Conservation (phyloP, 108 stramenopile genomes). For the Chaetoceros tenuissimus region DNA sequence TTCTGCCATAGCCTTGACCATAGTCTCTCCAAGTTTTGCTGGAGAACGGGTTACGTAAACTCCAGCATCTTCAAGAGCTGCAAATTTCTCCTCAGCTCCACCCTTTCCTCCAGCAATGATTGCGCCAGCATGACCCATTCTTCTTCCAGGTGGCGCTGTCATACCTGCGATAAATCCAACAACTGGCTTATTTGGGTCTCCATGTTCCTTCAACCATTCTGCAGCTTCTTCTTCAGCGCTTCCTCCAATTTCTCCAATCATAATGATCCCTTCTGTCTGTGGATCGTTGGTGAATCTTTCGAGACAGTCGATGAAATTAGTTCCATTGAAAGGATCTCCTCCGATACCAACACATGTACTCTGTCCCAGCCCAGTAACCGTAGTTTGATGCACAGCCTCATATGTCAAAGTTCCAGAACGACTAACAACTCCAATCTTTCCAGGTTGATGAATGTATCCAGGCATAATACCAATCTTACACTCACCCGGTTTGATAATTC, state of each 20-base stretch:
- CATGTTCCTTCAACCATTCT: constrained; percentile 93
- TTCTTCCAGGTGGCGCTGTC: constrained; percentile 97
- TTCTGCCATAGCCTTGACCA: constrained; percentile 88
- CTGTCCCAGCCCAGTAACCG: constrained; percentile 92
- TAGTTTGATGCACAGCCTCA: constrained; percentile 98
- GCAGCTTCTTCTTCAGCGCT: constrained; percentile 97
- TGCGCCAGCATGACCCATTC: constrained; percentile 99
- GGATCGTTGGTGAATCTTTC: constrained; percentile 97
- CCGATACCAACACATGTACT: constrained; percentile 97
- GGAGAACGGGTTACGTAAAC: constrained; percentile 90
- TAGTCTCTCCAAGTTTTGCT: constrained; percentile 89
- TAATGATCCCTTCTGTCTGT: constrained; percentile 96
- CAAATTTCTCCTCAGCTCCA: constrained; percentile 93
- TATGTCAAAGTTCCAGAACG: constrained; percentile 96
- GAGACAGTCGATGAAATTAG: constrained; percentile 98
- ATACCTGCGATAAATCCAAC: constrained; percentile 99
- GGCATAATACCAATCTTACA: constrained; percentile 99
- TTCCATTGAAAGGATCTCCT: constrained; percentile 99
- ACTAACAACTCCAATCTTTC: constrained; percentile 96
- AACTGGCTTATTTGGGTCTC: constrained; percentile 98
- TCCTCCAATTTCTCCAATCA: constrained; percentile 99
- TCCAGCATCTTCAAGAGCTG: constrained; percentile 88
- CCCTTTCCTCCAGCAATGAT: constrained; percentile 98
- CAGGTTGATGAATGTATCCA: constrained; percentile 94
- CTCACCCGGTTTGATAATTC: constrained; percentile 99